Percentiles rank a stretch among this genome's conserved stretches.
phyloP scores from a whole-genome alignment of 768 basidiomycete genomes.

The Favolaschia claudopus region DNA sequence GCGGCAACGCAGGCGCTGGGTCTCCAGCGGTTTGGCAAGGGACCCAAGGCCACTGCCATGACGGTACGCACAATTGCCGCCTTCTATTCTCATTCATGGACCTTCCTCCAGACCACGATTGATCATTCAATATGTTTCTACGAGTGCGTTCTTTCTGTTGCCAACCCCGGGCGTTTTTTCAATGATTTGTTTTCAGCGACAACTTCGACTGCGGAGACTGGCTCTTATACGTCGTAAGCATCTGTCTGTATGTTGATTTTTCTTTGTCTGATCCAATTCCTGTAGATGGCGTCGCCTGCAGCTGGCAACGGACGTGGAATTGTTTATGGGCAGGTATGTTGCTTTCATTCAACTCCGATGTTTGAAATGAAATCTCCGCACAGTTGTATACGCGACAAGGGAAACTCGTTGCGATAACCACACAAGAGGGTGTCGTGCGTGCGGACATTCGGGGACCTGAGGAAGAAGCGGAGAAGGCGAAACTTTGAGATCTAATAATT shows the following conservation, averaged over 20 bases:
- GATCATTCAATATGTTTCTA: conserved; percentile 85
- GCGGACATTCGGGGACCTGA: conserved; percentile 58
- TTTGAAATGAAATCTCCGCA: background rate
- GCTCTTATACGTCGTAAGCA: conserved; percentile 76
- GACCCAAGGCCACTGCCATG: conserved; percentile 65
- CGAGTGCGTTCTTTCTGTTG: conserved; percentile 50
- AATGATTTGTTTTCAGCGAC: conserved; percentile 52
- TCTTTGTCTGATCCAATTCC: background rate
- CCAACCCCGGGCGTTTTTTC: background rate
- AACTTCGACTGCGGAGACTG: conserved; percentile 82
- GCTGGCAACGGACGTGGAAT: conserved; percentile 72
- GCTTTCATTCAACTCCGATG: background rate
- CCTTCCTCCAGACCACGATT: background rate
- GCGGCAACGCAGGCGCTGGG: conserved; percentile 62
- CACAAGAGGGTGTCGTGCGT: conserved; percentile 83
- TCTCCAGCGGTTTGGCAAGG: conserved; percentile 55
- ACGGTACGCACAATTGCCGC: conserved; percentile 49
- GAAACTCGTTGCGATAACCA: conserved; percentile 73
- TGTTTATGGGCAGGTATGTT: conserved; percentile 72
- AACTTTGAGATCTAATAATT: conserved; percentile 4
- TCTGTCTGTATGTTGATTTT: conserved; percentile 6
- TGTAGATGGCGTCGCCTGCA: conserved; percentile 69
- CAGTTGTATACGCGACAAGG: conserved; percentile 78
- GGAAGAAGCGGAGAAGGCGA: too few relatives aligned
- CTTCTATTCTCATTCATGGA: background rate